Conservation (phyloP, 192 early-diverging fungal genomes). For the Spizellomyces punctatus region DNA sequence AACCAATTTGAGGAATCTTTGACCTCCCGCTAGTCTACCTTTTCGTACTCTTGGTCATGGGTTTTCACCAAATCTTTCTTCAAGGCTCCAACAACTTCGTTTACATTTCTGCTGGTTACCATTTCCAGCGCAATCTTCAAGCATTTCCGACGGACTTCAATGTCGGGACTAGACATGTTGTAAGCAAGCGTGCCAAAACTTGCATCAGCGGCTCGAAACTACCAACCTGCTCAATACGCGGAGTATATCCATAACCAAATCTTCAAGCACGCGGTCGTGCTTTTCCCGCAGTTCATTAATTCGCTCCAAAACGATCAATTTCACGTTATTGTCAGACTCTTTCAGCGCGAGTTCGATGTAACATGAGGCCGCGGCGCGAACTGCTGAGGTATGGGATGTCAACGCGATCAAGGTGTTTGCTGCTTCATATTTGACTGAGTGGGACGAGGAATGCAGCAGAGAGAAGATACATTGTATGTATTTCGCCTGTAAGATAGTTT, state of each 20-base stretch:
- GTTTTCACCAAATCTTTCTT: constrained; percentile 97
- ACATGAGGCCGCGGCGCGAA: constrained; percentile 88
- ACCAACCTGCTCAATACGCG: constrained; percentile 73
- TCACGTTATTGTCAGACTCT: constrained; percentile 98
- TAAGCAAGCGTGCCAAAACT: background rate
- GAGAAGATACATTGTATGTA: constrained; percentile 92
- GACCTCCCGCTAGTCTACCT: constrained; percentile 32
- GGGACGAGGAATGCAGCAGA: constrained; percentile 76
- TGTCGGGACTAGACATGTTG: constrained; percentile 71
- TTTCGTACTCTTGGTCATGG: constrained; percentile 86
- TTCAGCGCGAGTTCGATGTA: constrained; percentile 91
- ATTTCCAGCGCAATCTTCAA: constrained; percentile 89
- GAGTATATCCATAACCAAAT: constrained; percentile 95
- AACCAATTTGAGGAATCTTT: too few species aligned
- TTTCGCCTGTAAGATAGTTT: constrained; percentile 57
- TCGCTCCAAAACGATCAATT: constrained; percentile 92
- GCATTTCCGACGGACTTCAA: constrained; percentile 90
- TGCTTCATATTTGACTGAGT: constrained; percentile 97
- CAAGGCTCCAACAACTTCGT: constrained; percentile 88
- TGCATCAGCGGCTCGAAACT: constrained; percentile 1
- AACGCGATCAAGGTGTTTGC: constrained; percentile 88
- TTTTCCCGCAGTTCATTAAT: constrained; percentile 87
- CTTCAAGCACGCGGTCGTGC: constrained; percentile 86
- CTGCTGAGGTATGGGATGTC: constrained; percentile 83
- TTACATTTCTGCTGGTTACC: constrained; percentile 86